These are phyloP conservation scores for Geosmithia morbida DNA, from an alignment of 2,329 filamentous ascomycete species.

Conservation along the genomic window DNA sequence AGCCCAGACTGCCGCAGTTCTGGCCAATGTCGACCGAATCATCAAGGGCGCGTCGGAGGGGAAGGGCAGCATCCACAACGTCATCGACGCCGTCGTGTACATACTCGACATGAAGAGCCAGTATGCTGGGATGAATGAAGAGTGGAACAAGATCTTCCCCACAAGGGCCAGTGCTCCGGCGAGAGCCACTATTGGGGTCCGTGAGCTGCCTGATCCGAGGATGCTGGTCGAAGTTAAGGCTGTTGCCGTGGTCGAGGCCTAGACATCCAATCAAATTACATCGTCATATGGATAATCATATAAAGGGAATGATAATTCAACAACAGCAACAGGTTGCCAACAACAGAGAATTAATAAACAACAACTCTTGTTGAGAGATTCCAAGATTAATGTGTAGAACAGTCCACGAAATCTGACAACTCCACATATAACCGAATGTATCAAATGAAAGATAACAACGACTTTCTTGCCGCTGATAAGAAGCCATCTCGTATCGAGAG, in stretches of 20 bases:
- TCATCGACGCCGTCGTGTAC: slow-evolving; percentile 24
- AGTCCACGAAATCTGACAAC: no score
- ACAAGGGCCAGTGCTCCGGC: slow-evolving; percentile 20
- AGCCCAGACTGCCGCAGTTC: slow-evolving; percentile 21
- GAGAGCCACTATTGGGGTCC: slow-evolving; percentile 15
- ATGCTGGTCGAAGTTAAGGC: slow-evolving; percentile 18
- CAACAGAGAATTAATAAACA: no score
- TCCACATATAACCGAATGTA: no score
- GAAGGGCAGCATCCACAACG: slow-evolving; percentile 18
- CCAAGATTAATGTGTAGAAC: no score
- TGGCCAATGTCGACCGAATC: slow-evolving; percentile 20
- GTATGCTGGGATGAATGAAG: slow-evolving; percentile 28
- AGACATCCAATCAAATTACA: not conserved
- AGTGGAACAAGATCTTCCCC: slow-evolving; percentile 27
- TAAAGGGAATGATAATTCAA: no score
- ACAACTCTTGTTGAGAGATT: no score
- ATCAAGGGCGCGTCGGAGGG: slow-evolving; percentile 19
- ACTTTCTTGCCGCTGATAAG: no score
- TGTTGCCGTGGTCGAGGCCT: slow-evolving; percentile 10
- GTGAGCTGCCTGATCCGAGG: slow-evolving; percentile 14
- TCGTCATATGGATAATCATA: not conserved
- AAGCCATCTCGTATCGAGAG: not conserved
- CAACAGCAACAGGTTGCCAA: no score
- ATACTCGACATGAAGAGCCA: slow-evolving; percentile 24
- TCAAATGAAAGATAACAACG: no score